Base-by-base conservation (phyloP, 495 filamentous ascomycete species). In the Penicillium soppii region DNA sequence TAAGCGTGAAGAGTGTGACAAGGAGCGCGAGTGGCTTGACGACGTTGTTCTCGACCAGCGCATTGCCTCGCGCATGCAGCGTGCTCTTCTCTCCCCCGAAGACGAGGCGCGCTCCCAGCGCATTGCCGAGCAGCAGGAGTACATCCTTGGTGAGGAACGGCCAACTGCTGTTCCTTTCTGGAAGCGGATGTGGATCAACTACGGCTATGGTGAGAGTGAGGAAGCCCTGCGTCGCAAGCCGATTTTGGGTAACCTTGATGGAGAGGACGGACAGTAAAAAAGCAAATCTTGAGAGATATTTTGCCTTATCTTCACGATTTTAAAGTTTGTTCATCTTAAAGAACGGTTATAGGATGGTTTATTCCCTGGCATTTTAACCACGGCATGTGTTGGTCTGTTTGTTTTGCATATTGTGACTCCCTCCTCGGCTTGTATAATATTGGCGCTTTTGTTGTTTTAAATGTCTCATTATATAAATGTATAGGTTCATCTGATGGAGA, bases 61-160 rank as follows among this genome's bases (percentile, higher is more conserved):
- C 19, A 87, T 98, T 50, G 81, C 81, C 12, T 76, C 70, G 54
- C 83, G 91, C 30, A 96, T 98, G 95, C 82, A 85, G 49, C 83
- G 76, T 49, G 94, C 92, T 63, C 78, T 84, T 2, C 56, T 77
- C 10, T 63, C 65, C 1, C 68, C 77, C 0, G 86, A 89, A 50
- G 83, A 88, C 12, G 88, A 92, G 65, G 81, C 76, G 12, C 79
- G 84, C 33, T 82, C 81, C 1, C 78, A 76, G 50, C 72, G 71
- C 52, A 83, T 92, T 45, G 74, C 72, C 20, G 75, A 84, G 23
- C 78, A 82, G 2, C 74, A 82, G 64, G 85, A 86, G 63, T 86
- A 90, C 58, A 69, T 89, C 36, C 78, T 85, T 55, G 86, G 85
- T 19, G 60, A 72, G 54, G 71, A 76, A 51, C 68, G 71, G 3